These are phyloP conservation scores for Sporothrix luriei DNA, from an alignment of 2,329 filamentous ascomycete genomes.

Conservation along the genomic window DNA sequence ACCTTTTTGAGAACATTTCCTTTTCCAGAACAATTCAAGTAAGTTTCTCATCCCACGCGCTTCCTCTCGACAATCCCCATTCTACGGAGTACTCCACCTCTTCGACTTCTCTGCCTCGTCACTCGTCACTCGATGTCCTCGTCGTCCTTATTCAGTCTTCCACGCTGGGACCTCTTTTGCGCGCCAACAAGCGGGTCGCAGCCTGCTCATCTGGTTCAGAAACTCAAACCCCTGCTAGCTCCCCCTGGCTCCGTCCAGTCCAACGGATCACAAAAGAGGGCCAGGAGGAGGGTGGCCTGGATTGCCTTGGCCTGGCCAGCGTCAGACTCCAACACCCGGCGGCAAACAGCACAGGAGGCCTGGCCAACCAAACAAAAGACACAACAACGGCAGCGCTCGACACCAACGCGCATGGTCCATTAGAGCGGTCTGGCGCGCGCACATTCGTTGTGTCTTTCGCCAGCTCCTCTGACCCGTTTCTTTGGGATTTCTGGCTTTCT, in stretches of 20 bases:
- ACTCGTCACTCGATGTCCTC: background rate
- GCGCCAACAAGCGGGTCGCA: slow-evolving; percentile 25
- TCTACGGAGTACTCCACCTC: background rate
- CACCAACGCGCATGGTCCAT: slow-evolving; percentile 17
- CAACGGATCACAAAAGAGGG: slow-evolving; percentile 23
- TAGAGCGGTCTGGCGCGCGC: slow-evolving; percentile 19
- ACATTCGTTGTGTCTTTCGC: background rate
- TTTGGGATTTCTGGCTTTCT: slow-evolving; percentile 14
- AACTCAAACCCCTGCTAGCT: slow-evolving; percentile 27
- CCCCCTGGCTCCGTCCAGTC: slow-evolving; percentile 23
- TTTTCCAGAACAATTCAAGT: background rate
- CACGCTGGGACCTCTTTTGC: slow-evolving; percentile 26
- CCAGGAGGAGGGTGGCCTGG: background rate
- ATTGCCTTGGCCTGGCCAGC: background rate
- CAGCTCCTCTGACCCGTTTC: slow-evolving; percentile 20
- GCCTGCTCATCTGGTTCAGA: background rate
- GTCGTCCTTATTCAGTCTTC: background rate
- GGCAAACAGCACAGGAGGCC: slow-evolving; percentile 17
- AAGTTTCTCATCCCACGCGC: background rate
- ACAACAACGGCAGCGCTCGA: slow-evolving; percentile 14
- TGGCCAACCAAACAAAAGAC: slow-evolving; percentile 31
- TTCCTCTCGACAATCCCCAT: background rate
- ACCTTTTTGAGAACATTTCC: background rate
- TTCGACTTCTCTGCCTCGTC: background rate
- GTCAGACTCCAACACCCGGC: slow-evolving; percentile 17